Conservation (phyloP, 768 basidiomycete genomes). For the Termitomyces sp. region DNA sequence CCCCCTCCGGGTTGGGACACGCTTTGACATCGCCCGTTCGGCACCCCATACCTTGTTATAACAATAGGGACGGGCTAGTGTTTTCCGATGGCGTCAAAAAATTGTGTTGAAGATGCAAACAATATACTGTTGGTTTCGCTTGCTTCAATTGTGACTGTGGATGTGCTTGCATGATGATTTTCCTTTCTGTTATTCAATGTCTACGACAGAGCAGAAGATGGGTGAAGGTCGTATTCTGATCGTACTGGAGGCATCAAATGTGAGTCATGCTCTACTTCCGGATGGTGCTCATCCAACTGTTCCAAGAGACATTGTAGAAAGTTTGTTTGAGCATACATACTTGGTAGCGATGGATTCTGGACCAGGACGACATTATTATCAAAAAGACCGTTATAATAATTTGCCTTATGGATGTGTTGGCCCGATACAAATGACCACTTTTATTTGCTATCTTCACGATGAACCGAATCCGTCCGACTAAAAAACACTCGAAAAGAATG, state of each 20-base stretch:
- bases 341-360: background rate
- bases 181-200: background rate
- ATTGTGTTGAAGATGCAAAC: constrained; percentile 7
- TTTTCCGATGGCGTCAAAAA: constrained; percentile 45
- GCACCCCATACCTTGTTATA: constrained; percentile 55
- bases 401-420: too few species aligned
- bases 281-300: background rate
- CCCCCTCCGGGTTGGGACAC: constrained; percentile 33
- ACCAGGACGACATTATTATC: background rate
- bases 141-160: background rate
- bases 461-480: background rate
- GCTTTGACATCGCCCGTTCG: constrained; percentile 63
- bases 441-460: background rate
- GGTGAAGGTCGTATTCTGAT: background rate
- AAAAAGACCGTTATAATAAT: background rate
- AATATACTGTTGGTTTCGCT: background rate
- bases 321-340: background rate
- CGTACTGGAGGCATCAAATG: background rate
- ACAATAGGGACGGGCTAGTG: constrained; percentile 51
- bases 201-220: background rate
- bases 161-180: too few species aligned
- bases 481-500: background rate
- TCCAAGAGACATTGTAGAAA: background rate
- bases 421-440: background rate
- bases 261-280: background rate